Percentiles rank a stretch among this genome's conserved stretches.
These are phyloP conservation scores for Rhynchosporium agropyri DNA, from an alignment of 2,329 filamentous ascomycete species.

Conservation along the genomic window DNA sequence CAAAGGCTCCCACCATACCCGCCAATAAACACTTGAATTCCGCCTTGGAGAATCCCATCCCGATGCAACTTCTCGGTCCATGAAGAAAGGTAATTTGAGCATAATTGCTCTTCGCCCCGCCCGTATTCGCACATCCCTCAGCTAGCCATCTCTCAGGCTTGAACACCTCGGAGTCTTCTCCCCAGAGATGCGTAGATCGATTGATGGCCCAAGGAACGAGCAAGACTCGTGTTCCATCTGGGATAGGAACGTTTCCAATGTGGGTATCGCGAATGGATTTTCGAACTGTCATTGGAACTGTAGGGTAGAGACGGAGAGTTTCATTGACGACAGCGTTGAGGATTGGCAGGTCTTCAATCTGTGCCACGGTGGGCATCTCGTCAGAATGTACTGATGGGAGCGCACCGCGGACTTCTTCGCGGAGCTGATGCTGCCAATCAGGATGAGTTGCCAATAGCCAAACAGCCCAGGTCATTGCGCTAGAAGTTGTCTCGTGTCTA, in stretches of 20 bases:
- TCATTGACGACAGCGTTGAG: slow-evolving; percentile 70
- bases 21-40: slow-evolving; percentile 79
- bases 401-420: slow-evolving; percentile 55
- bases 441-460: slow-evolving; percentile 63
- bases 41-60: slow-evolving; percentile 74
- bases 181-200: slow-evolving; percentile 59
- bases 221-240: slow-evolving; percentile 58
- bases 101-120: slow-evolving; percentile 76
- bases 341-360: slow-evolving; percentile 66
- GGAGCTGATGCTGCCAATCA: slow-evolving; percentile 58
- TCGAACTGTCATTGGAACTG: slow-evolving; percentile 67
- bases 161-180: slow-evolving; percentile 60
- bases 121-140: slow-evolving; percentile 47
- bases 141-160: slow-evolving; percentile 59
- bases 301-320: slow-evolving; percentile 66
- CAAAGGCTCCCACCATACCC: slow-evolving; percentile 32
- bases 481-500: slow-evolving; percentile 75
- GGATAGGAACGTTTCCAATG: slow-evolving; percentile 59
- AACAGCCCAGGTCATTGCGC: slow-evolving; percentile 71
- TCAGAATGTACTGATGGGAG: slow-evolving; percentile 46
- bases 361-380: slow-evolving; percentile 40
- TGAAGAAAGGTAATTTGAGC: slow-evolving; percentile 82
- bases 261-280: slow-evolving; percentile 58
- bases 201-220: slow-evolving; percentile 61
- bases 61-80: slow-evolving; percentile 83